Evolutionary conservation across 768 basidiomycete species (phyloP), one percentile per base, ranked within the genome.

Genomic region (Leccinum subtestaceum): DNA sequence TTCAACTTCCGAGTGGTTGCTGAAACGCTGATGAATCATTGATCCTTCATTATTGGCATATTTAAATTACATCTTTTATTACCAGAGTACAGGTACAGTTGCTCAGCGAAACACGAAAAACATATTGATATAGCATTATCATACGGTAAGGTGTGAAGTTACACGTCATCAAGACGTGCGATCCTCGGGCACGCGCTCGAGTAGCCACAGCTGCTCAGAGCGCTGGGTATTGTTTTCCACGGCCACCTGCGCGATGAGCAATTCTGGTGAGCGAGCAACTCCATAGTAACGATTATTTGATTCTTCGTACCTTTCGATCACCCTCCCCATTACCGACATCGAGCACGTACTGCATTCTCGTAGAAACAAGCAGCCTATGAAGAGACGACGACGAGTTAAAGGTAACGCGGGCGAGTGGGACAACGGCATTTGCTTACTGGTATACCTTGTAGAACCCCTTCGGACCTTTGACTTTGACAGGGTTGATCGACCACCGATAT

Each of bases 141-240:
- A 34, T 34, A 34, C 32, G 5, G 32, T 34, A 12, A 12, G 32
- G 32, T 34, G 5, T 0, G 32, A 34, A 34, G 12, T 12, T 12
- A 34, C n/a, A 43, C n/a, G 1, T 51, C 49, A 29, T 51, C 19
- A 15, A 29, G 13, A n/a, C 27, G 7, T 29, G 15, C 11, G 5
- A 11, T 45, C 10, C 43, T 45, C n/a, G 19, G 43, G 43, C 32
- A 52, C 51, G 32, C 21, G 51, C 13, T 60, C 58, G 17, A 60
- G 45, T 9, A 48, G 2, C 59, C 59, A 60, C 17, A 60, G 3
- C 51, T 60, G 59, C 31, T 34, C 29, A 31, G 59, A 60, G 17
- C 46, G 46, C 27, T 40, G 21, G 2, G 45, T 17, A 9, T 60
- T 53, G 17, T 60, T 48, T 17, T 46, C 36, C 21, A 53, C 45